A percentile compares a stretch with the other conserved stretches of the same genome.
Evolutionary conservation across 768 basidiomycete species (phyloP).

Genomic region (Suillus ampliporus): DNA sequence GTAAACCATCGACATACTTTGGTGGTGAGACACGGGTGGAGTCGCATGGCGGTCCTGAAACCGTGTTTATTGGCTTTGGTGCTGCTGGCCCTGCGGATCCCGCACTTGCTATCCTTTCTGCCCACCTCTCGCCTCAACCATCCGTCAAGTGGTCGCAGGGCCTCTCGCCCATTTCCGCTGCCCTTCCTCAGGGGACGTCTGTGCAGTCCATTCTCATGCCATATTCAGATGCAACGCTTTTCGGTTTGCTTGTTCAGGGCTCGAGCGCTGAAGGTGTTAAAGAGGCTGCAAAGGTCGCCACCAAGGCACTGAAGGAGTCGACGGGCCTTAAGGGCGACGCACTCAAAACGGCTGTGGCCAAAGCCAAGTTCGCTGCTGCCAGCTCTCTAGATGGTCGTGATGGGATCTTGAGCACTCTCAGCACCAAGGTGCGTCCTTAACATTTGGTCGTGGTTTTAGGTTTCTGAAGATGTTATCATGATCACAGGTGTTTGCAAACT

Average conservation of each 20-base stretch:
- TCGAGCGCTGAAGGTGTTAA: constrained; percentile 64
- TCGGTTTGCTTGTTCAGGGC: constrained; percentile 83
- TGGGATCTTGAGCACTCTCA: constrained; percentile 65
- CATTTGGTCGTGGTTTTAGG: background rate
- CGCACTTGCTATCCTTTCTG: constrained; percentile 78
- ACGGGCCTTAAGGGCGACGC: constrained; percentile 64
- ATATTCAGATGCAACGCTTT: constrained; percentile 91
- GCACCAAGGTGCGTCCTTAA: constrained; percentile 59
- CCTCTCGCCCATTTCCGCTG: constrained; percentile 67
- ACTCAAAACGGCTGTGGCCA: constrained; percentile 80
- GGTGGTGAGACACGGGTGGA: constrained; percentile 89
- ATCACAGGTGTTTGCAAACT: constrained; percentile 63
- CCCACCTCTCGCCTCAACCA: constrained; percentile 78
- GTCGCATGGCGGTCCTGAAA: constrained; percentile 65
- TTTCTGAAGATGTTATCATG: background rate
- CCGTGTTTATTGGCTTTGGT: constrained; percentile 90
- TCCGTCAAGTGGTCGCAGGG: constrained; percentile 90
- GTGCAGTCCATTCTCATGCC: constrained; percentile 80
- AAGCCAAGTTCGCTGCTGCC: constrained; percentile 88
- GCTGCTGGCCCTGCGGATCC: constrained; percentile 65
- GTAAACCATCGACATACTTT: constrained; percentile 56
- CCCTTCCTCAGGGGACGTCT: constrained; percentile 61
- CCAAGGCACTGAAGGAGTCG: constrained; percentile 63
- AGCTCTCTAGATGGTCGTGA: constrained; percentile 69
- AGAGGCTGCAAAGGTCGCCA: constrained; percentile 71